Evolutionary conservation across 768 basidiomycete species (phyloP), one percentile per base, ranked within the genome.

Genomic region (Rhizopogon roseolus): DNA sequence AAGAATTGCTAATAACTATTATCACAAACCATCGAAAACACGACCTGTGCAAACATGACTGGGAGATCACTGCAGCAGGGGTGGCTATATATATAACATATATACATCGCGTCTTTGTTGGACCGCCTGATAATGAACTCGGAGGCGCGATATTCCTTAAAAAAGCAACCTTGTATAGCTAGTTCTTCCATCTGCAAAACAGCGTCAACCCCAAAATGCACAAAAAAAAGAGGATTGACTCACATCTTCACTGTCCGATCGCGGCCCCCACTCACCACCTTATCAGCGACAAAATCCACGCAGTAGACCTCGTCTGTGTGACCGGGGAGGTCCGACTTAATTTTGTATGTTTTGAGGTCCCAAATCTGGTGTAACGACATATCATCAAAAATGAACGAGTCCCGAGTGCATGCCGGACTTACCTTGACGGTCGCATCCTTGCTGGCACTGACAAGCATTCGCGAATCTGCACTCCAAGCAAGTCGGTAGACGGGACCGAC

Each of bases 251-350:
- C 84, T 17, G 83, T 88, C 62, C 84, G 82, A 71, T 98, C 96
- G 41, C 89, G 75, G 13, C 96, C 96, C n/a, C 95, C 96, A 65
- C 93, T 96, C 59, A 97, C 93, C n/a, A 98, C 81, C 69, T 99
- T 99, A 73, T 99, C 96, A 1, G 94, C 95, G 1, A 99, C 95
- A 66, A 97, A 99, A 70, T 98, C 96, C 13, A 99, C 96, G 63
- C 96, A 98, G 72, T 98, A 98, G 36, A 99, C 95, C 68, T 99
- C 96, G 60, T 99, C 96, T 1, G 89, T 90, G 67, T 99, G 96
- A 17, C 96, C 96, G 0, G 94, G 93, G 16, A 99, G 82, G 68
- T 99, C 96, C 6, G 81, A 84, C 65, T 92, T 90, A 57, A 99
- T 84, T 72, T 99, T 98, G 70, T 91, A 93, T 6, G 93, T 98